Conservation (phyloP, 495 filamentous ascomycete genomes). For the Trichoderma virens region DNA sequence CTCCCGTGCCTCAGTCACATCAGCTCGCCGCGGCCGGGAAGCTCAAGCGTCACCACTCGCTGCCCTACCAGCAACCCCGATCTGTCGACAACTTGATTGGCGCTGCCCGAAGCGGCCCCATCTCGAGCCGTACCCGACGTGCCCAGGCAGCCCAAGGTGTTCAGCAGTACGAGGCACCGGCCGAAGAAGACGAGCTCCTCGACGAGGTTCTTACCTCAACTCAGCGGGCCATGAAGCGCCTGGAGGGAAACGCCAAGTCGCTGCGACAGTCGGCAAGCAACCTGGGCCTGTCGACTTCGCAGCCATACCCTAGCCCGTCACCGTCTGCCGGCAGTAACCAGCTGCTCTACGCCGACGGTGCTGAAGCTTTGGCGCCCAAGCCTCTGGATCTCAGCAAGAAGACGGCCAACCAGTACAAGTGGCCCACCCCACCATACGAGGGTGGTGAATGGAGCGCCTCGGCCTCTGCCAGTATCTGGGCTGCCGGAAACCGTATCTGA, state of each 20-base stretch:
- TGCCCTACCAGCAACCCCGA: slow-evolving; percentile 60
- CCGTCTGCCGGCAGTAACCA: slow-evolving; percentile 75
- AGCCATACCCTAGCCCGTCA: slow-evolving; percentile 82
- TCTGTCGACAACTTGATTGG: slow-evolving; percentile 56
- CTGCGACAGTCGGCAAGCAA: slow-evolving; percentile 51
- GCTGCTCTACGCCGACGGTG: slow-evolving; percentile 58
- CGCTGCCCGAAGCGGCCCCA: slow-evolving; percentile 47
- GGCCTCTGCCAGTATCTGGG: slow-evolving; percentile 67
- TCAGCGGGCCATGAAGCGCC: slow-evolving; percentile 39
- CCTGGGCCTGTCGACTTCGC: slow-evolving; percentile 48
- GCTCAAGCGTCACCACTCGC: slow-evolving; percentile 64
- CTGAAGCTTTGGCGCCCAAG: slow-evolving; percentile 55
- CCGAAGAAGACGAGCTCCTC: slow-evolving; percentile 92
- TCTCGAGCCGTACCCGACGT: slow-evolving; percentile 77
- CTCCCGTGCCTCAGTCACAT: slow-evolving; percentile 46
- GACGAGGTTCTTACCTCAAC: slow-evolving; percentile 63
- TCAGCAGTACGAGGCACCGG: slow-evolving; percentile 86
- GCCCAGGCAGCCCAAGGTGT: slow-evolving; percentile 69
- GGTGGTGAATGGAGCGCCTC: slow-evolving; percentile 86
- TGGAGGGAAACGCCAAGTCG: slow-evolving; percentile 41
- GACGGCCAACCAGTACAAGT: slow-evolving; percentile 56
- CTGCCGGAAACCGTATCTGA: slow-evolving; percentile 52
- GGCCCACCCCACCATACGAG: slow-evolving; percentile 90
- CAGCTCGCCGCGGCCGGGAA: slow-evolving; percentile 42
- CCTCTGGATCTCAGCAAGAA: slow-evolving; percentile 45